A percentile compares a stretch with the other conserved stretches of the same genome.
Conservation (phyloP, 129 eudicot genomes). For the Tanacetum coccineum region DNA sequence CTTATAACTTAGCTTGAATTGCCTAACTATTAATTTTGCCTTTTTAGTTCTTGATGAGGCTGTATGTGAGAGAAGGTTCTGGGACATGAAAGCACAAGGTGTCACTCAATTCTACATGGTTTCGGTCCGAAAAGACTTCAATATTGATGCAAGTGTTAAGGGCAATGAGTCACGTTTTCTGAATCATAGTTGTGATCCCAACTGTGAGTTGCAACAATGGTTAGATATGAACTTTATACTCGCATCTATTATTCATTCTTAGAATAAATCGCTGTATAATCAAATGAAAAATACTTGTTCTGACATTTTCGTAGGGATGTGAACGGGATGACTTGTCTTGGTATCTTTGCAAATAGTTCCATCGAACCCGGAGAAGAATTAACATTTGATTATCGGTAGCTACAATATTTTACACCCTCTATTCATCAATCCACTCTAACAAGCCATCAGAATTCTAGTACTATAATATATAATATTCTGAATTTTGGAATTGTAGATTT, state of each 20-base stretch:
- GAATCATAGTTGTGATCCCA: conserved; percentile 90
- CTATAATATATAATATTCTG: neutral
- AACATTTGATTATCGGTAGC: conserved; percentile 74
- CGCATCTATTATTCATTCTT: neutral
- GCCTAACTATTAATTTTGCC: neutral
- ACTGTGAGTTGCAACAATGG: conserved; percentile 81
- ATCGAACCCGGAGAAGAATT: conserved; percentile 66
- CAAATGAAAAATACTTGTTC: neutral
- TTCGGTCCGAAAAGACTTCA: conserved; percentile 65
- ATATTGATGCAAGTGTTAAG: conserved; percentile 75
- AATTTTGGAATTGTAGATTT: conserved; percentile 42
- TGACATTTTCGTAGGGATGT: conserved; percentile 51
- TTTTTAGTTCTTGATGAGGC: conserved; percentile 65
- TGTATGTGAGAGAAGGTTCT: conserved; percentile 57
- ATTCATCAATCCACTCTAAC: neutral
- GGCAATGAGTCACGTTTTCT: conserved; percentile 77
- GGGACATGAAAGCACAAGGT: conserved; percentile 70
- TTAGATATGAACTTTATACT: conserved; percentile 30
- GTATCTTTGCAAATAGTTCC: conserved; percentile 66
- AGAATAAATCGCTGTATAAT: neutral
- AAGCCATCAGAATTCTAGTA: neutral
- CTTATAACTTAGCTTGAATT: neutral
- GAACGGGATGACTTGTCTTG: conserved; percentile 71
- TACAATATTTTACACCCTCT: neutral
- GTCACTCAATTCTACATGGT: conserved; percentile 56